These are phyloP conservation scores for Amauroascus niger DNA, from an alignment of 2,329 filamentous ascomycete genomes.

Conservation along the genomic window DNA sequence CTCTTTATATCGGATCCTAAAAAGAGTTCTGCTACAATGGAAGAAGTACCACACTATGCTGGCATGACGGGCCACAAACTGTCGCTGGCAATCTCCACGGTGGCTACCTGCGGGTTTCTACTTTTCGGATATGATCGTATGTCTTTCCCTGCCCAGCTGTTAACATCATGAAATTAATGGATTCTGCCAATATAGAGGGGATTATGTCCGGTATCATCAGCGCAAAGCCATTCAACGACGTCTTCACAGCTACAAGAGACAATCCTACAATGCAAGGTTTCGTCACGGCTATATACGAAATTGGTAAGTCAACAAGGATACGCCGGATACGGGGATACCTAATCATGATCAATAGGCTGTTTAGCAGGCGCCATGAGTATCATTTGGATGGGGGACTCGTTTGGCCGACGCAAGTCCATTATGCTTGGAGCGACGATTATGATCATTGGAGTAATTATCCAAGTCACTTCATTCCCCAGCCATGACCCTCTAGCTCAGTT, in stretches of 20 bases:
- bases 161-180: background rate
- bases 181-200: slow-evolving; percentile 15
- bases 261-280: slow-evolving; percentile 40
- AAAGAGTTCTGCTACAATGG: slow-evolving; percentile 3
- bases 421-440: slow-evolving; percentile 47
- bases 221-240: slow-evolving; percentile 19
- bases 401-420: slow-evolving; percentile 33
- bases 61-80: slow-evolving; percentile 51
- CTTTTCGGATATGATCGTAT: slow-evolving; percentile 46
- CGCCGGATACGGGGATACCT: background rate
- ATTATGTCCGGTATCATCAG: slow-evolving; percentile 23
- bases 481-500: slow-evolving; percentile 38
- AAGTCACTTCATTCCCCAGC: slow-evolving; percentile 14
- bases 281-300: slow-evolving; percentile 44
- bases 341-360: slow-evolving; percentile 18
- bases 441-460: slow-evolving; percentile 23
- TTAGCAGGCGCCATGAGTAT: slow-evolving; percentile 24
- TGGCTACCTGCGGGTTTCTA: slow-evolving; percentile 51
- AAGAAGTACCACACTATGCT: slow-evolving; percentile 20
- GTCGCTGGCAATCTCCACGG: slow-evolving; percentile 49
- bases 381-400: slow-evolving; percentile 21
- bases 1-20: background rate
- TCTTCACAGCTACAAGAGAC: slow-evolving; percentile 14
- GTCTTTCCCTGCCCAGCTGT: slow-evolving; percentile 17
- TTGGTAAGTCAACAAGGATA: slow-evolving; percentile 17